Evolutionary conservation across 805 yeast genomes (phyloP).

Genomic region (Schizosaccharomyces cryophilus): DNA sequence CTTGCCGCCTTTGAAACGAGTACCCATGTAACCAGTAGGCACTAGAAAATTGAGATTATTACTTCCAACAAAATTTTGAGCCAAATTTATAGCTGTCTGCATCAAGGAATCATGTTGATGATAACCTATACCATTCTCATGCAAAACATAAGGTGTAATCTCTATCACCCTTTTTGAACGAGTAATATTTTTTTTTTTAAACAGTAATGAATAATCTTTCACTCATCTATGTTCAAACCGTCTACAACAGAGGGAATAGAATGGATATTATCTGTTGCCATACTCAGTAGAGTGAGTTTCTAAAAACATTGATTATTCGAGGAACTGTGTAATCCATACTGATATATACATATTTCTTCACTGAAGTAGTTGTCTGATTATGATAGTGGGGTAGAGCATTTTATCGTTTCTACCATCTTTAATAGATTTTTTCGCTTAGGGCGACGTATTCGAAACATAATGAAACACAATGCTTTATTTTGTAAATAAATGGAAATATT

Average conservation of each 20-base stretch:
- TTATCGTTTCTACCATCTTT: no score
- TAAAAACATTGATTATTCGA: no score
- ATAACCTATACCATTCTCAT: slow-evolving; percentile 61
- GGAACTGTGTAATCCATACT: no score
- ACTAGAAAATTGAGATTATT: slow-evolving; percentile 62
- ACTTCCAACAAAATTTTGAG: slow-evolving; percentile 84
- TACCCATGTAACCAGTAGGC: slow-evolving; percentile 92
- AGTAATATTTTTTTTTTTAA: slow-evolving; percentile 59
- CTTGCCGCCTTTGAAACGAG: slow-evolving; percentile 90
- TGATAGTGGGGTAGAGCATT: no score
- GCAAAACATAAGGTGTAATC: slow-evolving; percentile 70
- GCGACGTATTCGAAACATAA: no score
- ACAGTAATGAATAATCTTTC: slow-evolving; percentile 74
- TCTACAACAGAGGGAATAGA: slow-evolving; percentile 85
- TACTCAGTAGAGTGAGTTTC: slow-evolving; percentile 80
- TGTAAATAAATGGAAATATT: no score
- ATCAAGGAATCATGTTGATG: slow-evolving; percentile 79
- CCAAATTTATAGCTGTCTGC: slow-evolving; percentile 78
- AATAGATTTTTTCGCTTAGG: no score
- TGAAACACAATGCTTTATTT: no score
- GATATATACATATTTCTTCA: no score
- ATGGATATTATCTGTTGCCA: slow-evolving; percentile 90
- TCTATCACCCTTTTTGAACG: slow-evolving; percentile 74
- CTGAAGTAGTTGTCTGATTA: no score
- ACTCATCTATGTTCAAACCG: slow-evolving; percentile 91